A percentile compares a stretch with the other conserved stretches of the same genome.
Conservation (phyloP, 768 basidiomycete species). For the Paxillus rubicundulus region DNA sequence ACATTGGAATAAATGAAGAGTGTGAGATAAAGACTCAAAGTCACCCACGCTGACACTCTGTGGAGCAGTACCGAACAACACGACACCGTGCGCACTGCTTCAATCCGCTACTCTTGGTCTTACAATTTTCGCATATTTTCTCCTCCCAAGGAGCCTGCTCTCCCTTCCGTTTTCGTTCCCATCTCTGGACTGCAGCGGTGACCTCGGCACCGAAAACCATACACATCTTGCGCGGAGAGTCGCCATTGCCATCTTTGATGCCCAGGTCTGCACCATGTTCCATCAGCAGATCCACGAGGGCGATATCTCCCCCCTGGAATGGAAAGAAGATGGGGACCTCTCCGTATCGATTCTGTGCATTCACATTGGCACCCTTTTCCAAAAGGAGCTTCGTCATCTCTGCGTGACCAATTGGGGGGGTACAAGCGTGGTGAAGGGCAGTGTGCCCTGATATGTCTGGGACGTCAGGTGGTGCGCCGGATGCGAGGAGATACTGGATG, state of each 20-base stretch:
- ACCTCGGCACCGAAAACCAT: constrained; percentile 41
- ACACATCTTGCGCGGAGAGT: constrained; percentile 31
- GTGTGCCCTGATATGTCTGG: constrained; percentile 49
- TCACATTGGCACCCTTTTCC: constrained; percentile 46
- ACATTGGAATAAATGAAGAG: background rate
- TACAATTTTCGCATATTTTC: constrained; percentile 44
- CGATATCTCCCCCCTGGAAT: constrained; percentile 32
- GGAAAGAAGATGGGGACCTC: constrained; percentile 40
- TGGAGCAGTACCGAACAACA: constrained; percentile 50
- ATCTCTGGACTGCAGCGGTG: constrained; percentile 43
- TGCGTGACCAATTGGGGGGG: constrained; percentile 21
- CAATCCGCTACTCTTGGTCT: constrained; percentile 28
- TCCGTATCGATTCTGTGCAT: constrained; percentile 49
- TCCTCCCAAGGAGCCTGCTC: constrained; percentile 41
- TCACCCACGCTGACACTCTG: constrained; percentile 51
- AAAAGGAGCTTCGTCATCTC: constrained; percentile 40
- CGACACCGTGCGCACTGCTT: constrained; percentile 46
- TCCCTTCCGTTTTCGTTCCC: constrained; percentile 47
- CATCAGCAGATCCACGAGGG: constrained; percentile 44
- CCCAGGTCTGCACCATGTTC: constrained; percentile 48
- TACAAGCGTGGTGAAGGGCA: constrained; percentile 47
- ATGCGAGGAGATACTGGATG: constrained; percentile 41
- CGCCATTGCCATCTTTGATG: constrained; percentile 38
- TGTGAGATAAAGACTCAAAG: background rate
- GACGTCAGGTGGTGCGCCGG: constrained; percentile 39